These are phyloP conservation scores for Lolium rigidum DNA, from an alignment of 176 grass and related monocot genomes.

Conservation along the genomic window DNA sequence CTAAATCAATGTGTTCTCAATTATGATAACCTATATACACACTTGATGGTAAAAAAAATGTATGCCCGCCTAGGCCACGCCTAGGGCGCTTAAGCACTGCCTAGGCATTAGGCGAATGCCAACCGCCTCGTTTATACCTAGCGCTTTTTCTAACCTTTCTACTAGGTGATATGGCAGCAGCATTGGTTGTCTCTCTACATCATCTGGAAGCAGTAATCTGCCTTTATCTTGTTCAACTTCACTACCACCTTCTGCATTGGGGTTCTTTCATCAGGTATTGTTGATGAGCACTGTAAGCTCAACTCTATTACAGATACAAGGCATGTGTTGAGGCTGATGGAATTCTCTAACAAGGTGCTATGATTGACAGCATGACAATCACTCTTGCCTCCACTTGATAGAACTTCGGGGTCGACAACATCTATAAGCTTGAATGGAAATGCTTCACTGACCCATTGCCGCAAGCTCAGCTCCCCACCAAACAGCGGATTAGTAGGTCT, in stretches of 20 bases:
- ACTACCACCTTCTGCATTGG: conserved; percentile 33
- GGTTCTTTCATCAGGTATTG: conserved; percentile 25
- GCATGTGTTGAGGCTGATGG: neutral
- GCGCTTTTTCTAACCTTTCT: too few species aligned
- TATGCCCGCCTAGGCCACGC: too few species aligned
- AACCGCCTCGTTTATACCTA: too few species aligned
- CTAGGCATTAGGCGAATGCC: too few species aligned
- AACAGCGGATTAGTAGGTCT: conserved; percentile 58
- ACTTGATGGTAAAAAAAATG: too few species aligned
- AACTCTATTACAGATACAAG: conserved; percentile 27
- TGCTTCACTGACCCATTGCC: conserved; percentile 43
- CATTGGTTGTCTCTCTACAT: neutral
- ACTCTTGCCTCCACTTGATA: neutral
- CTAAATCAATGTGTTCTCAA: too few species aligned
- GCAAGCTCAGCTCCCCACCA: conserved; percentile 42
- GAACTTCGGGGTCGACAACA: neutral
- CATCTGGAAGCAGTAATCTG: neutral
- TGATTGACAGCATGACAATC: neutral
- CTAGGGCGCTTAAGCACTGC: too few species aligned
- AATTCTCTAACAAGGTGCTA: neutral
- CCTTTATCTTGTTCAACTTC: conserved; percentile 36
- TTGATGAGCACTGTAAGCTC: conserved; percentile 26
- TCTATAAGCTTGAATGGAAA: conserved; percentile 1
- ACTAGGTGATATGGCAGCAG: neutral
- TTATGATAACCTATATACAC: too few species aligned